phyloP scores from a whole-genome alignment of 2,329 filamentous ascomycete species.

The Stachybotrys chlorohalonatus region DNA sequence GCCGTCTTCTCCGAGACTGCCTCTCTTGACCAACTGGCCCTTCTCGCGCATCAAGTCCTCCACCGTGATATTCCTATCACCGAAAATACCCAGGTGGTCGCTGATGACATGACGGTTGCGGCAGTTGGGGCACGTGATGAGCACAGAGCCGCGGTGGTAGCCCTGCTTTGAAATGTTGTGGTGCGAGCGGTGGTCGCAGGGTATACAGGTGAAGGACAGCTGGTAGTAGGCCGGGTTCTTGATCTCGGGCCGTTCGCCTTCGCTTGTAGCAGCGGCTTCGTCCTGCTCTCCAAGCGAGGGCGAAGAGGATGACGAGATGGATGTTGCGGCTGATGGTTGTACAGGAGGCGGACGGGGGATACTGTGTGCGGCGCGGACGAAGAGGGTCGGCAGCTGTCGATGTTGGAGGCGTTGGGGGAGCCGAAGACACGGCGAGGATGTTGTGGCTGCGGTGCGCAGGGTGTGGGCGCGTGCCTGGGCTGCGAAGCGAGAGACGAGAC shows the following conservation, averaged over 20 bases:
- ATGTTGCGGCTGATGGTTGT: conserved; percentile 1
- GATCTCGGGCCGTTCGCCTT: conserved; percentile 18
- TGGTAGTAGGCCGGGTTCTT: conserved; percentile 63
- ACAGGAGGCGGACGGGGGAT: conserved; percentile 23
- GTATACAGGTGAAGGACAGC: conserved; percentile 86
- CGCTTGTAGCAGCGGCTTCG: conserved; percentile 13
- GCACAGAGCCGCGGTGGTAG: conserved; percentile 81
- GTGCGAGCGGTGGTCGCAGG: conserved; percentile 69
- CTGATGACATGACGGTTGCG: conserved; percentile 83
- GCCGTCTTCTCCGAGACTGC: conserved; percentile 65
- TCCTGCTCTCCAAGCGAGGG: not conserved
- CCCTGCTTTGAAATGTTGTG: conserved; percentile 89
- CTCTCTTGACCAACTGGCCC: conserved; percentile 64
- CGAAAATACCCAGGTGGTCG: conserved; percentile 77
- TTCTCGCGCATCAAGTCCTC: conserved; percentile 71
- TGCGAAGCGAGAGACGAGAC: not conserved
- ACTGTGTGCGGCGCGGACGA: conserved; percentile 21
- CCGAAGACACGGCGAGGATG: conserved; percentile 5
- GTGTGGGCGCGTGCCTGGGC: conserved; percentile 4
- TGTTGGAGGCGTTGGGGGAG: not conserved
- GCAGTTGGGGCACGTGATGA: conserved; percentile 83
- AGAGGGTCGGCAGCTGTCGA: conserved; percentile 3
- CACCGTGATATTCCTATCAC: conserved; percentile 58
- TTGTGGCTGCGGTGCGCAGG: conserved; percentile 3
- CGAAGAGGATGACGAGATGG: too few relatives aligned